Percentiles rank a stretch among this genome's conserved stretches.
phyloP scores from a whole-genome alignment of 768 basidiomycete species.

The Calvatia gigantea region DNA sequence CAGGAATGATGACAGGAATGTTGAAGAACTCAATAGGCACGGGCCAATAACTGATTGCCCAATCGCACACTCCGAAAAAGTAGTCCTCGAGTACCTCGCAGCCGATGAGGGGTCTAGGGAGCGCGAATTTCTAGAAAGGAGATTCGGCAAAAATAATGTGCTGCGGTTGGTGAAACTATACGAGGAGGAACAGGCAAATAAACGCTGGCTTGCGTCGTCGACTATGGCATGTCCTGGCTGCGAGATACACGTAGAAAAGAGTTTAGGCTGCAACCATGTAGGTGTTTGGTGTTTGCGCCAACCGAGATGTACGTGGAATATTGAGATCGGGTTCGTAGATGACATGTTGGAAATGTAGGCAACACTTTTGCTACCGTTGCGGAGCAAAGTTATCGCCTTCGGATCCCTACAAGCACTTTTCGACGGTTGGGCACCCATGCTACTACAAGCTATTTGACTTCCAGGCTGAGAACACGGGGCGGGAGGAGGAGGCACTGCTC shows the following conservation, averaged over 20 bases:
- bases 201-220: slow-evolving; percentile 63
- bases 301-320: slow-evolving; percentile 12
- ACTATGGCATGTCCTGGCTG: slow-evolving; percentile 79
- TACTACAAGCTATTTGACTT: slow-evolving; percentile 68
- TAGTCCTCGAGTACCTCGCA: slow-evolving; percentile 66
- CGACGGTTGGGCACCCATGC: slow-evolving; percentile 46
- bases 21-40: slow-evolving; percentile 50
- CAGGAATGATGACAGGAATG: not conserved
- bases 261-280: slow-evolving; percentile 86
- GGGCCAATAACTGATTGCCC: slow-evolving; percentile 73
- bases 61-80: slow-evolving; percentile 58
- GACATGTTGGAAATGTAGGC: slow-evolving; percentile 70
- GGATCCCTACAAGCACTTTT: slow-evolving; percentile 72
- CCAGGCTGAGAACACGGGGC: slow-evolving; percentile 19
- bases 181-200: slow-evolving; percentile 73
- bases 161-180: slow-evolving; percentile 56
- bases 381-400: slow-evolving; percentile 44
- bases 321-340: slow-evolving; percentile 48
- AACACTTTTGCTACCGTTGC: slow-evolving; percentile 85
- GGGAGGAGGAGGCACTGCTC: slow-evolving; percentile 26
- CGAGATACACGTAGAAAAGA: slow-evolving; percentile 69
- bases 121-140: slow-evolving; percentile 52
- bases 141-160: slow-evolving; percentile 63
- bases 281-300: slow-evolving; percentile 24
- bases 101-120: slow-evolving; percentile 47